Conservation (phyloP, 1,284 basidiomycete species). For the Puccinia polysora region DNA sequence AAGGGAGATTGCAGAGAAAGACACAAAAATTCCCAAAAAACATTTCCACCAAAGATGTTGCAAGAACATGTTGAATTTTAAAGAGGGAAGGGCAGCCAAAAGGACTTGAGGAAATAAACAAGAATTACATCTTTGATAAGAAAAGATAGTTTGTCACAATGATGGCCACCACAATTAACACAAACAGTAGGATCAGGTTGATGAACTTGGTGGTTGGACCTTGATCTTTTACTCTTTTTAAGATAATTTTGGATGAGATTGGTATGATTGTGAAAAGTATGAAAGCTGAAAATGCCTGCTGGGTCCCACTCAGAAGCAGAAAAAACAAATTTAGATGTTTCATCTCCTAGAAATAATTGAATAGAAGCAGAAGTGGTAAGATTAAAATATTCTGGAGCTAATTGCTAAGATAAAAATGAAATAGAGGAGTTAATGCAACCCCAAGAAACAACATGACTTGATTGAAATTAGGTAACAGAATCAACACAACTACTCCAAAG, state of each 20-base stretch:
- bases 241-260: slow-evolving; percentile 19
- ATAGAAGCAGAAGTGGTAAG: too few relatives aligned
- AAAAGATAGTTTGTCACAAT: slow-evolving; percentile 25
- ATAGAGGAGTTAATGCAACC: too few relatives aligned
- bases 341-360: too few relatives aligned
- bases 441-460: slow-evolving; percentile 37
- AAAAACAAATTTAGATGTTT: not conserved
- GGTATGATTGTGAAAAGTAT: slow-evolving; percentile 32
- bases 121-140: too few relatives aligned
- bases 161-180: slow-evolving; percentile 20
- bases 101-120: too few relatives aligned
- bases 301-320: not conserved
- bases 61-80: too few relatives aligned
- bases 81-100: too few relatives aligned
- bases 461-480: slow-evolving; percentile 34
- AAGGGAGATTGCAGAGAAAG: too few relatives aligned
- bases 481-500: slow-evolving; percentile 33
- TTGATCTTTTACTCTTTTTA: not conserved
- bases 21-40: too few relatives aligned
- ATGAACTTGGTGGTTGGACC: not conserved
- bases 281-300: slow-evolving; percentile 33
- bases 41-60: too few relatives aligned
- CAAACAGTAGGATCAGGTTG: slow-evolving; percentile 9
- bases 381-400: too few relatives aligned
- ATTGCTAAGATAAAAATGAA: too few relatives aligned